Base-by-base conservation (phyloP, 2,329 filamentous ascomycete genomes). In the Dryadomyces sulphureus region DNA sequence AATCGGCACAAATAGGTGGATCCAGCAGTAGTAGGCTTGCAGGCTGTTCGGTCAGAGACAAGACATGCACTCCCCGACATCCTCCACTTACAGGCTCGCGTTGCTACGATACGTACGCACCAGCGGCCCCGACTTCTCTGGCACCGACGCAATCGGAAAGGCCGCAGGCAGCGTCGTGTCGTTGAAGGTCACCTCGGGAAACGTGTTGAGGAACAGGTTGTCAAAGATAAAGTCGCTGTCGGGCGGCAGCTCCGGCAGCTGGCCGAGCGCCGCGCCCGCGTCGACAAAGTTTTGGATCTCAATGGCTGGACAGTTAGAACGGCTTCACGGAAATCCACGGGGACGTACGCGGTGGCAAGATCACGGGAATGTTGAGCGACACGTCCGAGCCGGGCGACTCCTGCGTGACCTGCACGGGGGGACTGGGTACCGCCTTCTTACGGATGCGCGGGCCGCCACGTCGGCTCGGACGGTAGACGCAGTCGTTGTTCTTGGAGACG, bases 11-110 rank as follows among this genome's bases (percentile, higher is more conserved):
- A 63, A 72, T 1, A 67, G 63, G 49, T 73, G 69, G 46, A 72
- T 67, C 61, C 65, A 73, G 46, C 67, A 62, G 49, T 73, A 73
- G 53, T 73, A 73, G 4, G 67, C 69, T 48, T 69, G 65, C 19
- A 72, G 57, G 41, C 56, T 59, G 17, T 7, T 19, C 25, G 45
- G 45, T 14, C 12, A n/a, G 32, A 8, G 20, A 41, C 17, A 43
- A 20, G 16, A 43, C 16, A 17, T 24, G n/a, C 6, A 11, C 25
- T 20, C 7, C 24, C 11, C n/a, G 3, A 16, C 7, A 7, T 2
- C 8, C n/a, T n/a, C n/a, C 19, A 54, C 62, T 58, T 54, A 68
- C 65, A 70, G 63, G 22, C 62, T 55, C 32, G 60, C 55, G 49
- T 67, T 59, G 40, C 55, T 62, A 25, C 60, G 63, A 44, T 69